Conservation (phyloP, 1,284 basidiomycete genomes). For the Caloboletus firmus region DNA sequence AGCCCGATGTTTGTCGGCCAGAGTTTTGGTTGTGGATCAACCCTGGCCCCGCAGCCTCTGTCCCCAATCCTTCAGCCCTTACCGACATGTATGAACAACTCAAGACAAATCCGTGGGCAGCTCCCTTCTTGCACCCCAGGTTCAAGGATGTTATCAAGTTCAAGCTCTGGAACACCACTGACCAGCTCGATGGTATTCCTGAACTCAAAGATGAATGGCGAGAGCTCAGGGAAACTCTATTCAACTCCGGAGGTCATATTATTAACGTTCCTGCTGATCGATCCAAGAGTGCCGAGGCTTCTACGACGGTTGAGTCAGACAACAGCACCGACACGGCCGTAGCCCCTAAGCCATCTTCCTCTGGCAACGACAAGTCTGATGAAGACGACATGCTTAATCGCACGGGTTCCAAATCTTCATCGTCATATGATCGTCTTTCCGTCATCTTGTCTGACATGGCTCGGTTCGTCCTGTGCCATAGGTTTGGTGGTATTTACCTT, state of each 20-base stretch:
- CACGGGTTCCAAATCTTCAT: conserved; percentile 73
- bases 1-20: conserved; percentile 55
- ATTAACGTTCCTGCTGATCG: conserved; percentile 51
- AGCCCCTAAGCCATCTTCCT: conserved; percentile 27
- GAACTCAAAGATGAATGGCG: conserved; percentile 82
- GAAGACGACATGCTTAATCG: conserved; percentile 69
- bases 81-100: conserved; percentile 70
- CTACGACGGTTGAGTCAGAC: conserved; percentile 12
- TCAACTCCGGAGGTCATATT: conserved; percentile 73
- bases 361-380: conserved; percentile 33
- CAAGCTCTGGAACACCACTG: conserved; percentile 89
- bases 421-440: conserved; percentile 76
- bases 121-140: conserved; percentile 78
- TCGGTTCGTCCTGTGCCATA: conserved; percentile 81
- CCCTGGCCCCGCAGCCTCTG: conserved; percentile 66
- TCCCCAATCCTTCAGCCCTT: conserved; percentile 70
- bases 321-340: conserved; percentile 27
- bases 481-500: conserved; percentile 84
- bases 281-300: conserved; percentile 28
- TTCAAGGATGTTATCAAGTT: conserved; percentile 83
- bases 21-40: conserved; percentile 91
- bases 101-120: conserved; percentile 78
- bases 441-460: conserved; percentile 88
- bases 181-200: conserved; percentile 78
- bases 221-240: conserved; percentile 57